A percentile compares a stretch with the other conserved stretches of the same genome.
phyloP scores from a whole-genome alignment of 129 eudicot species.

The Arctium minus region DNA sequence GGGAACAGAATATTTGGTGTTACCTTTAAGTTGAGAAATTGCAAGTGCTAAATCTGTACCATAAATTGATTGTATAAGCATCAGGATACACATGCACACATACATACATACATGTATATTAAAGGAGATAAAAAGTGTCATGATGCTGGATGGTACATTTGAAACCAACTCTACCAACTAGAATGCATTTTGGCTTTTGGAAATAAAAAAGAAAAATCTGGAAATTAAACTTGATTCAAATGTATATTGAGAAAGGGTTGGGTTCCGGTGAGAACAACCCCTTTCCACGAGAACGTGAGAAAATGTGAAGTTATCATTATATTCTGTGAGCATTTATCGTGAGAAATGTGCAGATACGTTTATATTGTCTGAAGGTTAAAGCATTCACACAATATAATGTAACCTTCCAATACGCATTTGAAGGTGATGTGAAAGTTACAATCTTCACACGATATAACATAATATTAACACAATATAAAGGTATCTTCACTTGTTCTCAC shows the following conservation, averaged over 20 bases:
- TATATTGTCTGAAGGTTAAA: background rate
- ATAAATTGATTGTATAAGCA: conserved; percentile 12
- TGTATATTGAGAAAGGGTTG: too few relatives aligned
- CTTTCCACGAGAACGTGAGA: background rate
- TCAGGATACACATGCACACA: background rate
- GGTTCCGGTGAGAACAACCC: background rate
- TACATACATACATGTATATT: background rate
- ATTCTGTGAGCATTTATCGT: too few relatives aligned
- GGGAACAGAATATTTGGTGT: conserved; percentile 42
- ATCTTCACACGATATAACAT: background rate
- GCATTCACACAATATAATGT: background rate
- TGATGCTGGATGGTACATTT: background rate
- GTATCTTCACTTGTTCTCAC: background rate
- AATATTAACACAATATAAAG: background rate
- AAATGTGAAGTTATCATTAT: too few relatives aligned
- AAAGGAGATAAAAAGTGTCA: background rate
- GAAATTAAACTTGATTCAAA: background rate
- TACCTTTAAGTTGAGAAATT: conserved; percentile 55
- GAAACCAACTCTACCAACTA: background rate
- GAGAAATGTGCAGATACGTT: too few relatives aligned
- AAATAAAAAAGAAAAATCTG: background rate
- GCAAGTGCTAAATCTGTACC: conserved; percentile 72
- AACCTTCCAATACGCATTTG: background rate
- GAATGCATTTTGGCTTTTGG: background rate
- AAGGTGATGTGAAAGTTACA: background rate